Evolutionary conservation across 2,329 filamentous ascomycete species (phyloP).

Genomic region (Dryadomyces quercivorus): DNA sequence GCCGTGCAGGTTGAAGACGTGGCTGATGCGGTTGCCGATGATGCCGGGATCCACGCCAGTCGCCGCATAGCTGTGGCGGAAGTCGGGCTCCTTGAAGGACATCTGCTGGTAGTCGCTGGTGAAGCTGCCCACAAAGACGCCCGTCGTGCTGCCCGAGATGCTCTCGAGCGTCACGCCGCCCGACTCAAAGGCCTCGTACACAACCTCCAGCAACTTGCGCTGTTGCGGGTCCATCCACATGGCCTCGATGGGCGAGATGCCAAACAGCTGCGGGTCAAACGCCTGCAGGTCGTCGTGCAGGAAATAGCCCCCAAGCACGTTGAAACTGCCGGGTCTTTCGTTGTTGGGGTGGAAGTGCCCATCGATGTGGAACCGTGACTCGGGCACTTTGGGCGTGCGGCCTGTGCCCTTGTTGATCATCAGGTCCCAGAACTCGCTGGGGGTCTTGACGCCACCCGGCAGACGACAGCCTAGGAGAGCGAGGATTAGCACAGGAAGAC

Average conservation of each 20-base stretch:
- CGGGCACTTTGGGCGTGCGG: neutral
- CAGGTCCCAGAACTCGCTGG: neutral
- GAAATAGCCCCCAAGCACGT: conserved; percentile 12
- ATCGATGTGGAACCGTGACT: neutral
- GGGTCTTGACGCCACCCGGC: neutral
- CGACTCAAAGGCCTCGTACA: conserved; percentile 26
- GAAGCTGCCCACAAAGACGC: conserved; percentile 24
- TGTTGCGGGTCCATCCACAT: conserved; percentile 28
- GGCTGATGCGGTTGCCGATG: conserved; percentile 14
- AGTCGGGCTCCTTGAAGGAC: neutral
- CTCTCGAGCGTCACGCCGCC: conserved; percentile 11
- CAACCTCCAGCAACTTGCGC: conserved; percentile 23
- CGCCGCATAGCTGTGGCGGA: conserved; percentile 14
- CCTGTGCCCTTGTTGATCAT: neutral
- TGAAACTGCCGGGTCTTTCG: neutral
- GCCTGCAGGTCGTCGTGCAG: conserved; percentile 12
- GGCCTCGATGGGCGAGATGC: conserved; percentile 23
- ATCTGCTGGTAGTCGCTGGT: conserved; percentile 24
- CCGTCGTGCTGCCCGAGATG: conserved; percentile 14
- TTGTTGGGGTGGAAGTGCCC: neutral
- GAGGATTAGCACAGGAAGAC: no score
- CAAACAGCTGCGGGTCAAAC: conserved; percentile 30
- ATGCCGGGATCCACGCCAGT: conserved; percentile 10
- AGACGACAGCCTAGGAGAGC: no score
- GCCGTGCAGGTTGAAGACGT: conserved; percentile 16